phyloP scores from a whole-genome alignment of 1,139 yeast genomes.

The Debaryomyces coudertii region DNA sequence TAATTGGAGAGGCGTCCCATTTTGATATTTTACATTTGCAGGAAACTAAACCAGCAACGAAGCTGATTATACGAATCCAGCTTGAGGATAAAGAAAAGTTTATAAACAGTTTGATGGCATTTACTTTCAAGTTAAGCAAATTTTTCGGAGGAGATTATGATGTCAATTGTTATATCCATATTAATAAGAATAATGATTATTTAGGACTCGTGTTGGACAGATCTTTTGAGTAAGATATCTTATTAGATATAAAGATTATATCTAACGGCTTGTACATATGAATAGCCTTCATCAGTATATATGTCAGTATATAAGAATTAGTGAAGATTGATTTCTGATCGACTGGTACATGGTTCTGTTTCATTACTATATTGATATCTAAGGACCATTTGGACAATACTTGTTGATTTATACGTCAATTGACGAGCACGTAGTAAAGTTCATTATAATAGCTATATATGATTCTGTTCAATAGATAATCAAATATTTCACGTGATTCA shows the following conservation, averaged over 20 bases:
- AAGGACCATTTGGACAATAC: too few species aligned
- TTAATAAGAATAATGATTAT: constrained; percentile 20
- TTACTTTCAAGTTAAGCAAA: constrained; percentile 31
- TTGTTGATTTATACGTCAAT: too few species aligned
- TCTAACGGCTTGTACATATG: not conserved
- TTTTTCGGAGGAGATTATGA: constrained; percentile 29
- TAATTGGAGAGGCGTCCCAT: constrained; percentile 40
- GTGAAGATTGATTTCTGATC: too few species aligned
- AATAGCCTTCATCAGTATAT: too few species aligned
- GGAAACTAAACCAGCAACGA: constrained; percentile 21
- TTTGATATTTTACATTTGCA: constrained; percentile 29
- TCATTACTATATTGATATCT: too few species aligned
- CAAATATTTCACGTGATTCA: not conserved
- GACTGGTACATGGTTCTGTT: too few species aligned
- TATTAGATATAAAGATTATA: not conserved
- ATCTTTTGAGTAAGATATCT: not conserved
- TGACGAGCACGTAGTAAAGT: too few species aligned
- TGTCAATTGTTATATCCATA: constrained; percentile 27
- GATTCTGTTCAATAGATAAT: too few species aligned
- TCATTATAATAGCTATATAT: not conserved
- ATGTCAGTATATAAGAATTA: too few species aligned
- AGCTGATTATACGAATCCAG: constrained; percentile 28
- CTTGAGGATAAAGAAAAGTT: constrained; percentile 32
- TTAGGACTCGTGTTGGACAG: constrained; percentile 22
- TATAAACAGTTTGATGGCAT: constrained; percentile 32